Conservation (phyloP, 495 filamentous ascomycete genomes). For the Aspergillus haitiensis region DNA sequence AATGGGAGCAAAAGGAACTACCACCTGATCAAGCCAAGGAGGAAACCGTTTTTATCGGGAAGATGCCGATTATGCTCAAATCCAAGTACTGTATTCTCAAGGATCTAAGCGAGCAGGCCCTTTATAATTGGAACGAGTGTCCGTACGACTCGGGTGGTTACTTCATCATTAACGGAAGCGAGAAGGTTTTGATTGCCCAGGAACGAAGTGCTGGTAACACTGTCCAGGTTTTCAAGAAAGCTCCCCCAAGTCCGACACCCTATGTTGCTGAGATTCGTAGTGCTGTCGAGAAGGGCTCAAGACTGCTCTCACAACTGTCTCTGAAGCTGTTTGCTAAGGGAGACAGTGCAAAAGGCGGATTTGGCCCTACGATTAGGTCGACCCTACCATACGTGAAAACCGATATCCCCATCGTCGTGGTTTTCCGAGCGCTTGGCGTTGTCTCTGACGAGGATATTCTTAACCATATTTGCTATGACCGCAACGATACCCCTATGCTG, state of each 20-base stretch:
- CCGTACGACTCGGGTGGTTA: constrained; percentile 98
- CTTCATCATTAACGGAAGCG: constrained; percentile 99
- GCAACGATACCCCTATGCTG: constrained; percentile 92
- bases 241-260: constrained; percentile 78
- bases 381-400: constrained; percentile 90
- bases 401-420: constrained; percentile 89
- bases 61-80: constrained; percentile 96
- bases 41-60: constrained; percentile 79
- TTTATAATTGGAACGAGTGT: constrained; percentile 89
- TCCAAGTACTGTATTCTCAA: constrained; percentile 88
- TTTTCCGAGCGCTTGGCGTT: constrained; percentile 92
- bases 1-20: constrained; percentile 54
- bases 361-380: constrained; percentile 84
- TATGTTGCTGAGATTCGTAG: constrained; percentile 95
- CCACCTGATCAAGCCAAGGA: constrained; percentile 64
- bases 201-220: constrained; percentile 97
- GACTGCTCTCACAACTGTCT: constrained; percentile 85
- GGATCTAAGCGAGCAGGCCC: constrained; percentile 71
- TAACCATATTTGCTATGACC: constrained; percentile 95
- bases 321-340: constrained; percentile 86
- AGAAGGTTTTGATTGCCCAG: constrained; percentile 98
- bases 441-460: constrained; percentile 98
- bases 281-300: constrained; percentile 91
- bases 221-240: constrained; percentile 98
- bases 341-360: constrained; percentile 69